A percentile compares a stretch with the other conserved stretches of the same genome.
Conservation (phyloP, 306 rosid species). For the Malus fusca region DNA sequence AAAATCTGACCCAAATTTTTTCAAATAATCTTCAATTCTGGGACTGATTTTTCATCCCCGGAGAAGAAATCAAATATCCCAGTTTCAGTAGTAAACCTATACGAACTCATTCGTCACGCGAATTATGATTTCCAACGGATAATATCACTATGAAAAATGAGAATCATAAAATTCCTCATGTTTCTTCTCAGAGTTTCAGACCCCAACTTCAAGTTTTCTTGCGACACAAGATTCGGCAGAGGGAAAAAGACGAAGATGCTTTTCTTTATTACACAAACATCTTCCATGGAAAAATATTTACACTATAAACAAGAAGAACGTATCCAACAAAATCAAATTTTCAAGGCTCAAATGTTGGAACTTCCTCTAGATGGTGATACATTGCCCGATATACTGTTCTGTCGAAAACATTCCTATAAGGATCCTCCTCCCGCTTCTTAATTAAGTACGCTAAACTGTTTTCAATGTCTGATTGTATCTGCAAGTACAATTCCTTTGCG, state of each 20-base stretch:
- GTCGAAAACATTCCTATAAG: conserved; percentile 61
- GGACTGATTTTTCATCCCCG: background rate
- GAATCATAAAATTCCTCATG: too few species aligned
- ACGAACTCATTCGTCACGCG: background rate
- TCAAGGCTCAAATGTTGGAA: conserved; percentile 79
- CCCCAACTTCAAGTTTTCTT: background rate
- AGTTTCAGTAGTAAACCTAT: background rate
- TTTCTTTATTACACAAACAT: background rate
- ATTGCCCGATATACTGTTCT: conserved; percentile 47
- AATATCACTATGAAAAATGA: background rate
- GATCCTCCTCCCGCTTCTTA: conserved; percentile 85
- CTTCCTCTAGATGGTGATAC: conserved; percentile 28
- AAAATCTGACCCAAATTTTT: too few species aligned
- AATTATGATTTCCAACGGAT: background rate
- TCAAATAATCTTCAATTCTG: background rate
- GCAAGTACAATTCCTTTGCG: conserved; percentile 64
- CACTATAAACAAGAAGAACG: background rate
- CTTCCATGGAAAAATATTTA: background rate
- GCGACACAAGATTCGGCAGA: background rate
- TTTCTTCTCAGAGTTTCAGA: background rate
- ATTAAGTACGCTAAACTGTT: conserved; percentile 50
- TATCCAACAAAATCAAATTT: background rate
- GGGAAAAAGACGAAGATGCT: background rate
- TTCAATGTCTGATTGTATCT: conserved; percentile 73
- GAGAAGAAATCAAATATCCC: too few species aligned